A percentile compares a stretch with the other conserved stretches of the same genome.
Evolutionary conservation across 768 basidiomycete genomes (phyloP).

Genomic region (Paxillus involutus): DNA sequence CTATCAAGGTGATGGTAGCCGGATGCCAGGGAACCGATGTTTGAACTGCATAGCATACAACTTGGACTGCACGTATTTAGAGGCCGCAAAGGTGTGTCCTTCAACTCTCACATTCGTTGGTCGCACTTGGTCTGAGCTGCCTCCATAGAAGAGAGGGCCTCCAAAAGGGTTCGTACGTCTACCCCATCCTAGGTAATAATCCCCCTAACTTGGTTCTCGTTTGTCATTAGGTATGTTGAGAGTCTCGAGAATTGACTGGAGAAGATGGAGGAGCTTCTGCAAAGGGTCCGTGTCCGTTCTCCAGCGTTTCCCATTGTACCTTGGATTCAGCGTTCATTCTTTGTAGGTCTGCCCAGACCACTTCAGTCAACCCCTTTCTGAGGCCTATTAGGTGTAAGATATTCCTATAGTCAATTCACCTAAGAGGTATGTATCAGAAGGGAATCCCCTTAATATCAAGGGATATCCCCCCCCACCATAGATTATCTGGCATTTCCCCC

Average conservation of each 20-base stretch:
- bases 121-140: not conserved
- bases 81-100: constrained; percentile 49
- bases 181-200: not conserved
- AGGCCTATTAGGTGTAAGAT: too few relatives aligned
- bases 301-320: constrained; percentile 2
- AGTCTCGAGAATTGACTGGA: constrained; percentile 60
- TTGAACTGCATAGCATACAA: constrained; percentile 53
- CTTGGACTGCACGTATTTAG: constrained; percentile 54
- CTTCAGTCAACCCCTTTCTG: too few relatives aligned
- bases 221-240: constrained; percentile 51
- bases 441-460: too few relatives aligned
- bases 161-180: constrained; percentile 31
- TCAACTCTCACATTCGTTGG: not conserved
- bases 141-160: constrained; percentile 40
- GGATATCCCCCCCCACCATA: too few relatives aligned
- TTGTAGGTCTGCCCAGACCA: constrained; percentile 67
- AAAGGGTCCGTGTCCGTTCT: constrained; percentile 38
- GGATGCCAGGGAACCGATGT: constrained; percentile 53
- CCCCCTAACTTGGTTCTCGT: not conserved
- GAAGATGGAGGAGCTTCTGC: constrained; percentile 63
- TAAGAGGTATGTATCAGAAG: too few relatives aligned
- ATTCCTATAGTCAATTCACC: too few relatives aligned
- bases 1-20: constrained; percentile 58
- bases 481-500: too few relatives aligned
- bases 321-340: not conserved